Base-by-base conservation (phyloP, 257 asterid species). In the Rehmannia glutinosa region DNA sequence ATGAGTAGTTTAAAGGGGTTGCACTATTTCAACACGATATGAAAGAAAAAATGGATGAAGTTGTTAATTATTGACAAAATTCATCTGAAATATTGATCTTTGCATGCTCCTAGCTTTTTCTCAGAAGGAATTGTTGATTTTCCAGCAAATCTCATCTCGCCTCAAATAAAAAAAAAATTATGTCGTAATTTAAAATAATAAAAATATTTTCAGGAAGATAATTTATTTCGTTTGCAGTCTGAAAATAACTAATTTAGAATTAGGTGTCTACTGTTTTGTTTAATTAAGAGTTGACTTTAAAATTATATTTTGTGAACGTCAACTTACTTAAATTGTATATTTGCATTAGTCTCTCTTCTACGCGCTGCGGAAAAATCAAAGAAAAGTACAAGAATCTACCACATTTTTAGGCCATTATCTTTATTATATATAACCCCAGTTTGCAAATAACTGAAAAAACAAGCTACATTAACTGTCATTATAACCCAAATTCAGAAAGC, bases 391-490 rank as follows among this genome's bases (percentile, higher is more conserved):
- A 15, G 25, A 56, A 4, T 8, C 64, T 8, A 3, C 8, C 16
- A 9, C 41, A 28, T 41, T n/a, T 61, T 64, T n/a, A n/a, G n/a
- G n/a, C n/a, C n/a, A n/a, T n/a, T 32, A 6, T 19, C 19, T 20
- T 20, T 17, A 5, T 10, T 55, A 13, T 32, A 28, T 24, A 52
- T 39, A 52, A 10, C 11, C 59, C 47, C 9, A 8, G 24, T 38
- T 39, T 33, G 50, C 19, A 39, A 20, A 60, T 30, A 28, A 30
- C 23, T 30, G 50, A 50, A 10, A 2, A 5, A 63, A 25, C 25
- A 27, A 63, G 60, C 60, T 63, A 35, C 61, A 43, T 71, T 62
- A 25, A 59, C 47, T 62, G 49, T 36, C 30, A 68, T 46, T 59
- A 35, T 21, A 55, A 19, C 6, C 39, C 15, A 35, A 32, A 25